phyloP scores from a whole-genome alignment of 2,329 filamentous ascomycete species.

The Xylaria digitata region DNA sequence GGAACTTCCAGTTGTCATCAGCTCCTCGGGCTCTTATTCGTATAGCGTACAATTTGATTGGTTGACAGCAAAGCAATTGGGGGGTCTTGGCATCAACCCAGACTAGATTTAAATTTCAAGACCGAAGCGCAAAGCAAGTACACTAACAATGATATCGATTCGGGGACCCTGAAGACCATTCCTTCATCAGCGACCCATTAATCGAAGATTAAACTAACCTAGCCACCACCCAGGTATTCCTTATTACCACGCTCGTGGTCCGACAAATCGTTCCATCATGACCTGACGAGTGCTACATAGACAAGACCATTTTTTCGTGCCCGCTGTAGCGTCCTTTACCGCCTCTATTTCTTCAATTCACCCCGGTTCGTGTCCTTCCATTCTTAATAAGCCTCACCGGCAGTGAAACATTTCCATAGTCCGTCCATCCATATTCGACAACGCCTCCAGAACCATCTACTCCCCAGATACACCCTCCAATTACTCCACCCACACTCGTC shows the following conservation, averaged over 20 bases:
- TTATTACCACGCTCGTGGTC: constrained; percentile 32
- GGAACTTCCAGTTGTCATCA: neutral
- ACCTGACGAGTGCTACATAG: constrained; percentile 43
- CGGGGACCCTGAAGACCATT: constrained; percentile 17
- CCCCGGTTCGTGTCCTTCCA: neutral
- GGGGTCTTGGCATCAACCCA: constrained; percentile 12
- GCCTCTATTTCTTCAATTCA: constrained; percentile 13
- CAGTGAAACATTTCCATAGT: neutral
- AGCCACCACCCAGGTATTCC: too few relatives aligned
- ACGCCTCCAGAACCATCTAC: too few relatives aligned
- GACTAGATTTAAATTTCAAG: constrained; percentile 9
- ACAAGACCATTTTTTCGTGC: constrained; percentile 4
- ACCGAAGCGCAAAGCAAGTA: neutral
- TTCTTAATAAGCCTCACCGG: constrained; percentile 7
- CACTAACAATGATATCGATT: constrained; percentile 27
- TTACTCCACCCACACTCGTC: neutral
- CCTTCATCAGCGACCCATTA: constrained; percentile 25
- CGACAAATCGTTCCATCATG: constrained; percentile 50
- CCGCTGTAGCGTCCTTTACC: constrained; percentile 12
- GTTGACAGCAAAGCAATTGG: neutral
- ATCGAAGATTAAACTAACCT: constrained; percentile 14
- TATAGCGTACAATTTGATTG: constrained; percentile 32
- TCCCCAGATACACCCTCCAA: neutral
- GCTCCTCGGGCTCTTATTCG: constrained; percentile 36
- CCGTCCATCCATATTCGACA: neutral